Evolutionary conservation across 2,329 filamentous ascomycete genomes (phyloP).

Genomic region (Cytospora piceicola): DNA sequence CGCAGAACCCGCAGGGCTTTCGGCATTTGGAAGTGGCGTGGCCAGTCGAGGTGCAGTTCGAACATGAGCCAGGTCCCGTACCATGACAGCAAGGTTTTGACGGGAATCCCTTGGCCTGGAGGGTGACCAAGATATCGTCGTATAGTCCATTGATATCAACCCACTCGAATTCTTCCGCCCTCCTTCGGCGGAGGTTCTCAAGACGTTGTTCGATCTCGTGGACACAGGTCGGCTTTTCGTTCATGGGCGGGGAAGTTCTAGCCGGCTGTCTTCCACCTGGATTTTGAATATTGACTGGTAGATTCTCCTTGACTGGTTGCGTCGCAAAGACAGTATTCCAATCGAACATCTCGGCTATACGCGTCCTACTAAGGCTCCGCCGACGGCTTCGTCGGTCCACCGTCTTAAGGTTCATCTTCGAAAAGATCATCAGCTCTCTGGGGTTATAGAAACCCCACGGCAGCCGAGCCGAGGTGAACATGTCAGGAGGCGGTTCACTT

Average conservation of each 20-base stretch:
- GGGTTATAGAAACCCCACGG: conserved; percentile 30
- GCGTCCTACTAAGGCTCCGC: conserved; percentile 43
- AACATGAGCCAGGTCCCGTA: conserved; percentile 32
- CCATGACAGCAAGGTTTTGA: neutral
- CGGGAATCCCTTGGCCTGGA: neutral
- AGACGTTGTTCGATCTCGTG: neutral
- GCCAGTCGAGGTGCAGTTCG: conserved; percentile 38
- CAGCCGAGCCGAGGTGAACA: conserved; percentile 33
- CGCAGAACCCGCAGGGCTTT: conserved; percentile 42
- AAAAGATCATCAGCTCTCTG: conserved; percentile 43
- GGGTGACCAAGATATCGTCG: neutral
- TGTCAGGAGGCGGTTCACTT: conserved; percentile 27
- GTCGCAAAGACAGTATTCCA: conserved; percentile 27
- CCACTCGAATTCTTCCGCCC: neutral
- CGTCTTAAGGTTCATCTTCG: conserved; percentile 36
- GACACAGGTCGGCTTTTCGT: neutral
- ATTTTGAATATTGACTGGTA: no score
- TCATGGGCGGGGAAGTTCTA: neutral
- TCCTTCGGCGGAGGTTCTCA: neutral
- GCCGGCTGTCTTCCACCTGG: neutral
- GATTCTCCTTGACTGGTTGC: neutral
- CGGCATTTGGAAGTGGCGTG: conserved; percentile 38
- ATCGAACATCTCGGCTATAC: conserved; percentile 44
- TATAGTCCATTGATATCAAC: neutral
- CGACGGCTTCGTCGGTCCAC: conserved; percentile 41